Evolutionary conservation across 2,329 filamentous ascomycete genomes (phyloP), one percentile per base, ranked within the genome.

Genomic region (Calonectria ilicicola): DNA sequence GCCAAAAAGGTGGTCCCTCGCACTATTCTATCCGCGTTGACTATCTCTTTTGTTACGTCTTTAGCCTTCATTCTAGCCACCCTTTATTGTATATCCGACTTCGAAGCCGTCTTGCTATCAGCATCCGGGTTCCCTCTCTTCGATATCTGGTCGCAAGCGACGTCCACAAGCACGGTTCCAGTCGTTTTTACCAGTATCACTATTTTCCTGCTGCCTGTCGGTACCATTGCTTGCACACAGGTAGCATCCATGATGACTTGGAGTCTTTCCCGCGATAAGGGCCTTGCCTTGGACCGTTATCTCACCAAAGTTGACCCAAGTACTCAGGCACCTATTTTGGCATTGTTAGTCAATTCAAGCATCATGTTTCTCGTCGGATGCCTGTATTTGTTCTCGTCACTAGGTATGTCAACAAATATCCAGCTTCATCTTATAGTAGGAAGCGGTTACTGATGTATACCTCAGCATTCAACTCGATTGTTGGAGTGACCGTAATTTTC

Each of bases 171-270:
- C 8, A 40, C 62, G 9, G 44, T 51, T 10, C 44, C 62, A 2
- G 27, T 65, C 3, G 29, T 51, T 17, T 65, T 65, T 27, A 65
- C 62, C 3, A 65, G 62, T 19, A 65, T 65, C 19, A 65, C 62
- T 2, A 65, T 51, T 12, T 65, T 40, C 29, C n/a, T 65, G 15
- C 29, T 65, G 29, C 62, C 44, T n/a, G 21, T 65, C 27, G 62
- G 62, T 2, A 65, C 62, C 3, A 65, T 65, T 32, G 62, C 62
- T 9, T 65, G 44, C 14, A 65, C 44, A 14, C 62, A 65, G 12
- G 62, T 65, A 2, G 62, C 62, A 19, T 65, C 62, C 3, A 65
- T 65, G 62, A 65, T 65, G 62, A 65, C 62, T 10, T 65, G 62
- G 62, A 51, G 62, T n/a, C 62, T 65, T 38, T 51, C 62, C 1